Conservation (phyloP, 169 alveolate genomes). For the Plasmodium yoelii region DNA sequence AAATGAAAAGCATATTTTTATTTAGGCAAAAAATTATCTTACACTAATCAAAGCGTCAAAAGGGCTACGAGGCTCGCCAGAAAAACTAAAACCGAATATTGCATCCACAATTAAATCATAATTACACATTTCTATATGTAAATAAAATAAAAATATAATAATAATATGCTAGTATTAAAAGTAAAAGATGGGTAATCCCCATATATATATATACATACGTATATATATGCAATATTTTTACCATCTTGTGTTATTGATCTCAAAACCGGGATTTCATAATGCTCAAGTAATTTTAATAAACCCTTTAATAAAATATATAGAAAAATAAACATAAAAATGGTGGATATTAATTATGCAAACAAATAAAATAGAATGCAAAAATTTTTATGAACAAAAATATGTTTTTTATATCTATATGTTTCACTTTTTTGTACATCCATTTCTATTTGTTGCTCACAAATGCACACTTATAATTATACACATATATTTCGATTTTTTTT, state of each 20-base stretch:
- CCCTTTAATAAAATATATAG: constrained; percentile 20
- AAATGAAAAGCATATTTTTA: not conserved
- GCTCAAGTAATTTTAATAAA: constrained; percentile 28
- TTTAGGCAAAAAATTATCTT: not conserved
- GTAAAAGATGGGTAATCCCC: not conserved
- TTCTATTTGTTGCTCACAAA: no score
- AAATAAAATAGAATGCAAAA: constrained; percentile 23
- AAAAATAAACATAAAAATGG: not conserved
- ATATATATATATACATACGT: no score
- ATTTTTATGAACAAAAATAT: constrained; percentile 9
- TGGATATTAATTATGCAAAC: constrained; percentile 1
- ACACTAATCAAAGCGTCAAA: constrained; percentile 75
- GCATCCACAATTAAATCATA: constrained; percentile 91
- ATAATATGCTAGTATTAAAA: not conserved
- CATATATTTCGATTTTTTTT: no score
- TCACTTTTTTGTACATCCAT: no score
- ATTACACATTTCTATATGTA: constrained; percentile 53
- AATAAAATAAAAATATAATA: not conserved
- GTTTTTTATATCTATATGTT: no score
- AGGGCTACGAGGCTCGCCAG: constrained; percentile 91
- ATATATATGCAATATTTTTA: not conserved
- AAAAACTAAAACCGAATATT: constrained; percentile 92
- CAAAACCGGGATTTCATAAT: constrained; percentile 47
- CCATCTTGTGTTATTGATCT: constrained; percentile 26
- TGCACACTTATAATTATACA: no score